Evolutionary conservation across 164 flowering plant species (phyloP).

Genomic region (Chimonanthus praecox): DNA sequence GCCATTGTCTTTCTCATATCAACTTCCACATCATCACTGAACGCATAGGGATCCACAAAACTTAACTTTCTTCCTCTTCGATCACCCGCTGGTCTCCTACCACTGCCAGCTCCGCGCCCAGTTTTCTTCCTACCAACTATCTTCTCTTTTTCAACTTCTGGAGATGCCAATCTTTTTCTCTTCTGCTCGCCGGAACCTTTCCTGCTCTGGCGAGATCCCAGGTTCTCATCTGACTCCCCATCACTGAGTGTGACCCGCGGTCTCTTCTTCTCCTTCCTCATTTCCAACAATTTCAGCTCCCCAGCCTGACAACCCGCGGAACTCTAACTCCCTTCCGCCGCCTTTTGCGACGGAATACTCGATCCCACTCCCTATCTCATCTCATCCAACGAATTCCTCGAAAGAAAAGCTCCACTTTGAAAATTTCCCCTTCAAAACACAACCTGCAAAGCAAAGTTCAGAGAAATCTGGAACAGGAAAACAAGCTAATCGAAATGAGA

Average conservation of each 20-base stretch:
- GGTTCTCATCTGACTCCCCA: conserved; percentile 26
- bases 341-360: neutral
- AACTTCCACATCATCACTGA: neutral
- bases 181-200: neutral
- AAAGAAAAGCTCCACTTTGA: neutral
- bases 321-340: neutral
- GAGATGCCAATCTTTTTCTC: neutral
- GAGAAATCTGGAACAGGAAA: neutral
- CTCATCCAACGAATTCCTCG: neutral
- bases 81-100: conserved; percentile 14
- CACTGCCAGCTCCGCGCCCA: conserved; percentile 17
- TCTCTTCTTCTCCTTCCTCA: conserved; percentile 48
- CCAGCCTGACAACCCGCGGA: conserved; percentile 10
- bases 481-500: neutral
- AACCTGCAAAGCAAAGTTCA: neutral
- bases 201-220: neutral
- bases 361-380: neutral
- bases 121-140: neutral
- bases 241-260: conserved; percentile 35
- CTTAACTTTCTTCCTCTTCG: neutral
- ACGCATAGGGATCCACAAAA: neutral
- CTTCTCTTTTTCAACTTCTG: neutral
- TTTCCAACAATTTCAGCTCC: conserved; percentile 13
- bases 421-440: neutral
- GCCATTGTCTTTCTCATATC: neutral